Evolutionary conservation across 2,329 filamentous ascomycete species (phyloP), one percentile per base, ranked within the genome.

Genomic region (Emydomyces testavorans): DNA sequence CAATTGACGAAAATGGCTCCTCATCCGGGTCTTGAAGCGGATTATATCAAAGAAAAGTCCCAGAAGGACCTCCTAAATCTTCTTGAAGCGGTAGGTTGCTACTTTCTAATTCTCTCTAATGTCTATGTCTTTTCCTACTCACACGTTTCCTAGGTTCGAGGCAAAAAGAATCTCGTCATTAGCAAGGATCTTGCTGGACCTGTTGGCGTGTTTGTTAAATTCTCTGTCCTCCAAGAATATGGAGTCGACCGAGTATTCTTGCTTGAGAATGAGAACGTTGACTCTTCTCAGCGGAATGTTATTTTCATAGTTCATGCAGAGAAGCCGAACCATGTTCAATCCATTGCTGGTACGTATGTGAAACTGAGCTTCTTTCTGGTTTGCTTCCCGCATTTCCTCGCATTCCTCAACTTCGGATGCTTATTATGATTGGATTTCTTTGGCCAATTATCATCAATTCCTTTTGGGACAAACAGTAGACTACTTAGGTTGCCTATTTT

Each of bases 211-310:
- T 83, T 98, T 56, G 87, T 94, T 69, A 95, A 95, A 65, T 94
- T 95, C 61, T 90, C 90, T 18, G 90, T 85, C 7, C 76, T 95
- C 13, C 87, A 96, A 63, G 92, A 98, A 61, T 95, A 96, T 70
- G 93, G 93, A 24, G 89, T 98, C 57, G 89, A 96, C 67, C 94
- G 94, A 66, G 86, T 95, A 56, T 98, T 96, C 72, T 83, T 95
- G 61, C 74, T 98, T 39, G 92, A 98, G 67, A 96, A 95, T 68
- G 79, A 83, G 61, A 96, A 98, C 68, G 82, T 88, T 65, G 90
- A 96, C 67, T 85, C 87, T 15, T 93, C 83, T 60, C 92, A 96
- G 70, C 82, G 85, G 61, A 98, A 95, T 73, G 80, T 98, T 53
- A 78, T 98, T 56, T 98, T 96, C 69, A 78, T 98, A 57, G 85